These are phyloP conservation scores for Lophiostoma macrostomum DNA, from an alignment of 495 filamentous ascomycete genomes.

Conservation along the genomic window DNA sequence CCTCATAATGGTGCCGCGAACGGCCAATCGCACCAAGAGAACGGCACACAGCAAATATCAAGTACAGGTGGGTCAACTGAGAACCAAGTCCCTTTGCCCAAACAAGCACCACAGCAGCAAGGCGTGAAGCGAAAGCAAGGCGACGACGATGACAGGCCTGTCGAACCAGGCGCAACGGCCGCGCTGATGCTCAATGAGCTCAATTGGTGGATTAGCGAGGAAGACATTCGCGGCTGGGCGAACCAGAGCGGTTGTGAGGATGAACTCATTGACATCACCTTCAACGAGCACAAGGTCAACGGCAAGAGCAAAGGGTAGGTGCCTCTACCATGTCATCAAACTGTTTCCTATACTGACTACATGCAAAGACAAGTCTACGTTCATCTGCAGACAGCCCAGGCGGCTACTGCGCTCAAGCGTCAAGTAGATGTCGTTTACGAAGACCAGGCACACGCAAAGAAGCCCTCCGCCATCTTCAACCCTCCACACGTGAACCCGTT, in stretches of 20 bases:
- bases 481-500: constrained; percentile 80
- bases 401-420: constrained; percentile 80
- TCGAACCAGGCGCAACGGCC: constrained; percentile 78
- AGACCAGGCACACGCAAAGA: constrained; percentile 58
- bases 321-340: not conserved
- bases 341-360: not conserved
- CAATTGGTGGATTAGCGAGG: constrained; percentile 95
- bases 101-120: constrained; percentile 49
- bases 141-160: constrained; percentile 64
- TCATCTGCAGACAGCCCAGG: constrained; percentile 79
- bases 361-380: constrained; percentile 78
- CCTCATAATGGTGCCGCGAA: constrained; percentile 36
- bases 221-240: constrained; percentile 88
- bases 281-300: constrained; percentile 97
- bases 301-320: constrained; percentile 95
- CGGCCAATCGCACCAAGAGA: constrained; percentile 37
- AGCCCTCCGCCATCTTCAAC: constrained; percentile 70
- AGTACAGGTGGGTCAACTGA: constrained; percentile 47
- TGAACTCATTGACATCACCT: constrained; percentile 88
- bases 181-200: constrained; percentile 84
- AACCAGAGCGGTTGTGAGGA: constrained; percentile 70
- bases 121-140: constrained; percentile 48
- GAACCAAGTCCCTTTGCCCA: constrained; percentile 44
- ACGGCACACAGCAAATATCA: constrained; percentile 48
- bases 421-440: constrained; percentile 64